Evolutionary conservation across 805 yeast species (phyloP), one percentile per base, ranked within the genome.

Genomic region (Pichia nanzhaoensis): DNA sequence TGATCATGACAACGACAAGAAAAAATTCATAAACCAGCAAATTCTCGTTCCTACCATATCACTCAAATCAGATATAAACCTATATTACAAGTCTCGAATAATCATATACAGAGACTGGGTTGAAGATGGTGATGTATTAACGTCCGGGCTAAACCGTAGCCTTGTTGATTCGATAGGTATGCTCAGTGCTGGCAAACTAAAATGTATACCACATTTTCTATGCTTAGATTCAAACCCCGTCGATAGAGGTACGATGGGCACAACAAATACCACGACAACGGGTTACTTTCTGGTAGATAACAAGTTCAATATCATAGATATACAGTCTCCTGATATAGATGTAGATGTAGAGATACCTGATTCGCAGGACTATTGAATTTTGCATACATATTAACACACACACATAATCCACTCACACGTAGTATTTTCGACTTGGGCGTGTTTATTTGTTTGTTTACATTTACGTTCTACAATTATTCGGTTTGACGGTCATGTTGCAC

Each of bases 91-190:
- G 1, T 59, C 58, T 38, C 46, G 67, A 36, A 51, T 63, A 21
- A 56, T 63, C 3, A 32, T 63, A 9, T 61, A 55, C 41, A 55
- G 52, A 47, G 67, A 63, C 42, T 63, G 67, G 67, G 51, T 58
- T 5, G 37, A 42, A 21, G 50, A 42, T 10, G 28, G 6, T 6
- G 28, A 10, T 10, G 10, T 24, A 7, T 24, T 42, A 55, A 51
- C 46, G 67, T 61, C 42, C 61, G 67, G 67, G 51, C 57, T 7
- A 37, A 42, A 22, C 49, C 40, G 9, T 14, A 47, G n/a, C 40
- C 49, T 30, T 47, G 53, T 51, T 39, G 55, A 49, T 12, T 57
- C 60, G 35, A 52, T 60, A 12, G 51, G 47, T 27, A 22, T 52
- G n/a, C 32, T 60, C 9, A 54, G 51, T 31, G 36, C 37, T 1